These are phyloP conservation scores for Blastocystis sp. DNA, from an alignment of 352 stramenopile species.

Conservation along the genomic window DNA sequence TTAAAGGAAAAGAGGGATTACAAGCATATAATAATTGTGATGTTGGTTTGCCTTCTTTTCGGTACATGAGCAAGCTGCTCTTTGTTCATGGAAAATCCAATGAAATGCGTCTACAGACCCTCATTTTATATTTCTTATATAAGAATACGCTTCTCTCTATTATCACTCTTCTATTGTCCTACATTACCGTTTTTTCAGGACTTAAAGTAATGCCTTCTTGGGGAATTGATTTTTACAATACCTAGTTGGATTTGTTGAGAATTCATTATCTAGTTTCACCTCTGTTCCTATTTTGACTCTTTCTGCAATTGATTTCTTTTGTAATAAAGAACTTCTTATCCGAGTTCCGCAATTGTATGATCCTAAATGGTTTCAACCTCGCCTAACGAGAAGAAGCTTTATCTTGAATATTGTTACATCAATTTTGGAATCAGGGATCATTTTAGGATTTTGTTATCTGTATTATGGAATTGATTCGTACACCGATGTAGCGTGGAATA, in stretches of 20 bases:
- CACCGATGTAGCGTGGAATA: conserved; percentile 8
- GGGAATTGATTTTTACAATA: conserved; percentile 54
- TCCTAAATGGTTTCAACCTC: conserved; percentile 2
- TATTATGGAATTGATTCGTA: neutral
- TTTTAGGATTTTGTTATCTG: conserved; percentile 26
- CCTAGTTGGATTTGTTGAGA: neutral
- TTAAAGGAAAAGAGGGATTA: conserved; percentile 58
- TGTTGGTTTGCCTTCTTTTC: conserved; percentile 40
- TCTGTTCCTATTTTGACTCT: conserved; percentile 44
- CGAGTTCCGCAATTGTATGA: conserved; percentile 38
- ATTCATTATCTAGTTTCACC: conserved; percentile 7
- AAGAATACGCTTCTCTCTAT: conserved; percentile 59
- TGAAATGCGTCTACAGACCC: conserved; percentile 44
- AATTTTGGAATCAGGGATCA: neutral
- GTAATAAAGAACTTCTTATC: conserved; percentile 11
- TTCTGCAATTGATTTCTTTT: conserved; percentile 32
- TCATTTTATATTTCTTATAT: conserved; percentile 54
- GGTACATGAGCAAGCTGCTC: conserved; percentile 1
- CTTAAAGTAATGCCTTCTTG: conserved; percentile 51
- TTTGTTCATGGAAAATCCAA: conserved; percentile 57
- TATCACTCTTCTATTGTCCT: conserved; percentile 40
- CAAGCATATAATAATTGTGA: conserved; percentile 61
- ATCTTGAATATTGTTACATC: neutral
- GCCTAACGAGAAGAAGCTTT: neutral
- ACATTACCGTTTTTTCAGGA: conserved; percentile 39